Evolutionary conservation across 805 yeast species (phyloP).

Genomic region (Candida hispaniensis): DNA sequence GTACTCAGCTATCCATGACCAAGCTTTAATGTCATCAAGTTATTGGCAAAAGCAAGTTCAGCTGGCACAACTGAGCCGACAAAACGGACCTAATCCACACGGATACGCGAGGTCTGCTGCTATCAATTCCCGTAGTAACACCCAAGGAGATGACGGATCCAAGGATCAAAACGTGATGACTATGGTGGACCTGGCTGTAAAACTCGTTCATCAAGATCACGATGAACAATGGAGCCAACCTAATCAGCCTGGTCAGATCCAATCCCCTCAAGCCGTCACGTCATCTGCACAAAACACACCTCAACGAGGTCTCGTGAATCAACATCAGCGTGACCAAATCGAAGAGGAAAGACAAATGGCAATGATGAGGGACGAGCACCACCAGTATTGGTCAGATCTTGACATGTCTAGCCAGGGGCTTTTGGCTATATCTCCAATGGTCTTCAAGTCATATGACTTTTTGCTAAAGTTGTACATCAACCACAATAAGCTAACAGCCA

Average conservation of each 20-base stretch:
- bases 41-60: slow-evolving; percentile 73
- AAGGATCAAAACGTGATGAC: slow-evolving; percentile 24
- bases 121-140: slow-evolving; percentile 35
- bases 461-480: slow-evolving; percentile 77
- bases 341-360: slow-evolving; percentile 34
- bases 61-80: slow-evolving; percentile 60
- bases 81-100: slow-evolving; percentile 52
- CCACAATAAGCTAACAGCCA: slow-evolving; percentile 60
- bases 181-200: slow-evolving; percentile 32
- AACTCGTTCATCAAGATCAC: slow-evolving; percentile 27
- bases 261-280: too few species aligned
- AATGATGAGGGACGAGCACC: slow-evolving; percentile 33
- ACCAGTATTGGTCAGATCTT: slow-evolving; percentile 88
- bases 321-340: slow-evolving; percentile 28
- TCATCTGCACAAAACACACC: slow-evolving; percentile 8
- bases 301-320: slow-evolving; percentile 22
- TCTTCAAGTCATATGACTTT: slow-evolving; percentile 65
- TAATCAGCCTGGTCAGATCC: too few species aligned
- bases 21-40: slow-evolving; percentile 16
- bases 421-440: slow-evolving; percentile 52
- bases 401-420: slow-evolving; percentile 89
- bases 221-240: slow-evolving; percentile 16
- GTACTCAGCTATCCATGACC: slow-evolving; percentile 1
- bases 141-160: slow-evolving; percentile 8
- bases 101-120: slow-evolving; percentile 80